Conservation (phyloP, 306 rosid genomes). For the Nissolia schottii region DNA sequence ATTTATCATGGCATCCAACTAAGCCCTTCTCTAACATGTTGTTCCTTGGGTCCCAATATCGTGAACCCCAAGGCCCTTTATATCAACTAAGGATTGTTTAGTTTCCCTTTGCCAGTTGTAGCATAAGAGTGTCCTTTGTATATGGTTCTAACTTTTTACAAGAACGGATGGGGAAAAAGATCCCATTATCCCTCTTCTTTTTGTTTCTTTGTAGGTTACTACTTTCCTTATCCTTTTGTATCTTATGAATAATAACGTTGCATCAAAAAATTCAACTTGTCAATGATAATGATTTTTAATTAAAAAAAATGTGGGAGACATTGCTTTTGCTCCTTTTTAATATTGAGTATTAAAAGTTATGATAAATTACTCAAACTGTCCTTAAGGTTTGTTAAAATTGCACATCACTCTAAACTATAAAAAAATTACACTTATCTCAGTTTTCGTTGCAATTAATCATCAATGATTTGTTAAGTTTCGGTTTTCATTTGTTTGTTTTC, state of each 20-base stretch:
- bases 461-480: too few species aligned
- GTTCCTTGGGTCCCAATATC: conserved; percentile 45
- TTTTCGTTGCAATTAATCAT: too few species aligned
- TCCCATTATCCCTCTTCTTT: conserved; percentile 30
- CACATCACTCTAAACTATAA: too few species aligned
- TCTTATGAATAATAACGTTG: not conserved
- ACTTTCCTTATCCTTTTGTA: conserved; percentile 16
- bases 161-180: conserved; percentile 14
- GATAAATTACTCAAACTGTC: too few species aligned
- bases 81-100: conserved; percentile 1
- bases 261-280: not conserved
- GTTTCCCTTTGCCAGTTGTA: conserved; percentile 44
- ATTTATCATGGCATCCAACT: conserved; percentile 53
- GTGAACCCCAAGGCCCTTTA: conserved; percentile 39
- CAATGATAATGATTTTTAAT: not conserved
- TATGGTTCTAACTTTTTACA: conserved; percentile 26
- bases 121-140: conserved; percentile 3
- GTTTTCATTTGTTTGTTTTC: too few species aligned
- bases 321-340: too few species aligned
- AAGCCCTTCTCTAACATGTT: conserved; percentile 36
- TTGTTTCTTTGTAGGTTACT: conserved; percentile 28
- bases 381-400: too few species aligned
- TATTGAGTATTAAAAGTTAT: too few species aligned
- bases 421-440: too few species aligned
- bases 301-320: too few species aligned